These are phyloP conservation scores for Monosporozyma siamensis DNA, from an alignment of 805 yeast species.

Conservation along the genomic window DNA sequence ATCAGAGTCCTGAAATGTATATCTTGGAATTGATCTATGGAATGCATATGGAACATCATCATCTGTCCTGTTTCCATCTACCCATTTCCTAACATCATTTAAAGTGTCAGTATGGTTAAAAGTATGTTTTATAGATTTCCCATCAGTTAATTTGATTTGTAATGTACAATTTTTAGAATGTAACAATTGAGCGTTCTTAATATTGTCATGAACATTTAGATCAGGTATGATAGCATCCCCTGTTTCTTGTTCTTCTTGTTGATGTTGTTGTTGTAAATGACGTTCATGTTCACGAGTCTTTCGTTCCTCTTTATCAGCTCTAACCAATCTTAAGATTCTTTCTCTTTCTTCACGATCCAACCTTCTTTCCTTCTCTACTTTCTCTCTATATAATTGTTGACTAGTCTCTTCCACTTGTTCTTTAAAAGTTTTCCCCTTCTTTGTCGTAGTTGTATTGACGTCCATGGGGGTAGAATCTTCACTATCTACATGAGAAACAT, in stretches of 20 bases:
- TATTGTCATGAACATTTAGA: constrained; percentile 19
- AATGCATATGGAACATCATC: constrained; percentile 37
- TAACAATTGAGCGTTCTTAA: constrained; percentile 16
- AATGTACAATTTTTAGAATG: constrained; percentile 33
- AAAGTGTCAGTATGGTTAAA: constrained; percentile 42
- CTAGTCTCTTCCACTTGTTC: constrained; percentile 21
- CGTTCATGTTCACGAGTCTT: constrained; percentile 4
- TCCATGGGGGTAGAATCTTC: not conserved
- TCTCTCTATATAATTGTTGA: constrained; percentile 25
- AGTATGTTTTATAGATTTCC: constrained; percentile 43
- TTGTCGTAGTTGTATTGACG: not conserved
- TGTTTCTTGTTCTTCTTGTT: not conserved
- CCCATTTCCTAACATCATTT: constrained; percentile 51
- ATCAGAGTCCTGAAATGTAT: constrained; percentile 52
- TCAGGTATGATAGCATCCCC: constrained; percentile 1
- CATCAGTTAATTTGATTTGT: constrained; percentile 60
- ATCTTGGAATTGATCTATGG: constrained; percentile 49
- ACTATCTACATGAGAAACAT: not conserved
- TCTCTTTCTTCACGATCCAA: constrained; percentile 42
- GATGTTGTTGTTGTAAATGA: not conserved
- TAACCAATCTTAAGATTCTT: constrained; percentile 43
- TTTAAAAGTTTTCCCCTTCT: constrained; percentile 10
- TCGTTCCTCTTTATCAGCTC: constrained; percentile 16
- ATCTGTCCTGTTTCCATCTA: constrained; percentile 44
- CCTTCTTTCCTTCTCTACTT: constrained; percentile 20